Evolutionary conservation across 768 basidiomycete species (phyloP).

Genomic region (Russula vinacea): DNA sequence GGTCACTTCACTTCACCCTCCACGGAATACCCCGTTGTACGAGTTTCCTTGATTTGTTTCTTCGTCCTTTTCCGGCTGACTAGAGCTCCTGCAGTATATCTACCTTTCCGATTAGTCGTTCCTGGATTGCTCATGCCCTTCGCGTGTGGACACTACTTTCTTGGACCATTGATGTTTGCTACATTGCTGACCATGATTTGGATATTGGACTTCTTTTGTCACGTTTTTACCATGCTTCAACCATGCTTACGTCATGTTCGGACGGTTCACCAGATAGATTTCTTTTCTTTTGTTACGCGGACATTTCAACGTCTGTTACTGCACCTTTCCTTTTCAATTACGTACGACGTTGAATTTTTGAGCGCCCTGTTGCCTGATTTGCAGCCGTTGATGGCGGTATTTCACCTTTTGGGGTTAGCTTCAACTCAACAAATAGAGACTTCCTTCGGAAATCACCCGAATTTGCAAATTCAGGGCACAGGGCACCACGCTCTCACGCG

Average conservation of each 20-base stretch:
- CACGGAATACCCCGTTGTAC: not conserved
- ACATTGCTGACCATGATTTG: not conserved
- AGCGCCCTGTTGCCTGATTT: not conserved
- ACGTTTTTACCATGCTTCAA: not conserved
- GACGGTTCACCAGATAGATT: not conserved
- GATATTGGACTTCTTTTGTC: not conserved
- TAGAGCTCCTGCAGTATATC: not conserved
- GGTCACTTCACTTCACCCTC: not conserved
- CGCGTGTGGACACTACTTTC: not conserved
- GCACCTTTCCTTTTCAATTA: not conserved
- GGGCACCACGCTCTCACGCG: no score
- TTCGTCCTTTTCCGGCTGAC: not conserved
- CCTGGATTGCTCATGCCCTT: not conserved
- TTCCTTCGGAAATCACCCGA: no score
- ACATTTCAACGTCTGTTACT: not conserved
- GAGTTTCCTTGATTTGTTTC: not conserved
- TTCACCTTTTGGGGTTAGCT: not conserved
- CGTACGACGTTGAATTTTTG: not conserved
- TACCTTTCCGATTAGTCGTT: not conserved
- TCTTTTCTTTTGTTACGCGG: not conserved
- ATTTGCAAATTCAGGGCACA: no score
- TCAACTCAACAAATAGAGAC: no score
- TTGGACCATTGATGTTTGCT: not conserved
- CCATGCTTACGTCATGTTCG: not conserved
- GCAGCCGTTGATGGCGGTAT: not conserved